Conservation (phyloP, 192 early-diverging fungal genomes). For the Kickxella alabastrina region DNA sequence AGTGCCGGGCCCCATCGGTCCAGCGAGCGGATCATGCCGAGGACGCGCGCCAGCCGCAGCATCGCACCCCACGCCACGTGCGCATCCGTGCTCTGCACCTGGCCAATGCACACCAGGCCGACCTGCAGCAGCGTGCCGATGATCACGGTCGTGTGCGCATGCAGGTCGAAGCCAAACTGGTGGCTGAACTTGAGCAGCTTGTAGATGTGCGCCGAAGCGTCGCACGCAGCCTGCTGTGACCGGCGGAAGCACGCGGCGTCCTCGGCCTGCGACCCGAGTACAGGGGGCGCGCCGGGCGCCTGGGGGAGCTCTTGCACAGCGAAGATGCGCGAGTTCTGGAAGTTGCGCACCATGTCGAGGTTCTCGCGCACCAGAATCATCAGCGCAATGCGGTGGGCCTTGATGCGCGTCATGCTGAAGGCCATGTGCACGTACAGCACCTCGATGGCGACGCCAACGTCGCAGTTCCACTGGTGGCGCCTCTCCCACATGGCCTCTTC, state of each 20-base stretch:
- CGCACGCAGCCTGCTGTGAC: constrained; percentile 16
- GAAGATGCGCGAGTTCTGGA: constrained; percentile 44
- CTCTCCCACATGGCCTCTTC: constrained; percentile 51
- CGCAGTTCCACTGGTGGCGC: constrained; percentile 51
- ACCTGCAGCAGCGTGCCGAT: constrained; percentile 45
- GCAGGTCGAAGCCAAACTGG: constrained; percentile 48
- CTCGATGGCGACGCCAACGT: constrained; percentile 41
- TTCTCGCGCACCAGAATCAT: constrained; percentile 48
- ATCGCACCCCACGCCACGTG: constrained; percentile 44
- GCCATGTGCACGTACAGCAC: constrained; percentile 48
- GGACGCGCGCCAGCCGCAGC: constrained; percentile 47
- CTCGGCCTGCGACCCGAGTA: constrained; percentile 18
- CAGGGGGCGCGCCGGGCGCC: constrained; percentile 7
- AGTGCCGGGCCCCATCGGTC: constrained; percentile 50
- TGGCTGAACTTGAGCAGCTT: constrained; percentile 46
- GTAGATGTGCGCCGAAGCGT: constrained; percentile 34
- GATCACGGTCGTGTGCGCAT: constrained; percentile 34
- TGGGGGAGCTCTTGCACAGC: constrained; percentile 27
- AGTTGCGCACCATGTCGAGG: constrained; percentile 51
- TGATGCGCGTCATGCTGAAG: constrained; percentile 44
- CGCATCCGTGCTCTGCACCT: constrained; percentile 38
- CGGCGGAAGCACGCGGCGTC: constrained; percentile 29
- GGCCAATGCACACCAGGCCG: constrained; percentile 43
- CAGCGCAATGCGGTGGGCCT: constrained; percentile 46
- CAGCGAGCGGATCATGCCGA: constrained; percentile 48